phyloP scores from a whole-genome alignment of 2,329 filamentous ascomycete genomes.

The Fusarium euwallaceae region DNA sequence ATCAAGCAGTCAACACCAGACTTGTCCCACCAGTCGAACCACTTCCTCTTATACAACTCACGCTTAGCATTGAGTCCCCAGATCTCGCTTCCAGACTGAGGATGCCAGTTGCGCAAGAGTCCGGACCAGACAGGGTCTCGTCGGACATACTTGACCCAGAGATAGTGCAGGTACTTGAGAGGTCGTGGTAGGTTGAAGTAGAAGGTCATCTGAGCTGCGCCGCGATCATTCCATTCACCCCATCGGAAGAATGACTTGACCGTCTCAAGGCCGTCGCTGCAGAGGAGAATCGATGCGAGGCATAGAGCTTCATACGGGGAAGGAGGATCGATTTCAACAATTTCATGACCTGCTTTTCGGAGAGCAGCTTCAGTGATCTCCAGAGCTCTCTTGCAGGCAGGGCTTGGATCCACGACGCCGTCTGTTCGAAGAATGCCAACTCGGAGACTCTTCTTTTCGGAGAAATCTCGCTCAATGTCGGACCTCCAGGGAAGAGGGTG shows the following conservation, averaged over 20 bases:
- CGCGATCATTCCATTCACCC: conserved; percentile 84
- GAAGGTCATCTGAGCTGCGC: conserved; percentile 79
- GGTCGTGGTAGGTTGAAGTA: conserved; percentile 80
- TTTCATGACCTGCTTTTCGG: conserved; percentile 78
- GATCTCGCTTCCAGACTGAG: conserved; percentile 81
- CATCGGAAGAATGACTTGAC: conserved; percentile 82
- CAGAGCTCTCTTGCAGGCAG: conserved; percentile 84
- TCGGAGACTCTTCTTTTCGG: conserved; percentile 72
- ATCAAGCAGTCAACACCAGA: conserved; percentile 82
- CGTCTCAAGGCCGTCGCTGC: conserved; percentile 85
- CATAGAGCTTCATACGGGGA: conserved; percentile 80
- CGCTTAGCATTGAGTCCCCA: conserved; percentile 85
- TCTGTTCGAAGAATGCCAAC: conserved; percentile 85
- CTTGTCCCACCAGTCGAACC: conserved; percentile 88
- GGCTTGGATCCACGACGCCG: conserved; percentile 86
- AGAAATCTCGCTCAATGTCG: conserved; percentile 70
- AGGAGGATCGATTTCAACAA: conserved; percentile 74
- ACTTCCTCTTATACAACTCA: conserved; percentile 81
- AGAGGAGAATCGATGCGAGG: conserved; percentile 84
- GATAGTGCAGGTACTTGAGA: conserved; percentile 87
- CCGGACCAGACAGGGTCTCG: conserved; percentile 83
- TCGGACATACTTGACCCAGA: conserved; percentile 88
- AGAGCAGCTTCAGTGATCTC: conserved; percentile 79
- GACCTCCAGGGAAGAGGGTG: conserved; percentile 86
- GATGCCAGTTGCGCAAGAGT: conserved; percentile 78